Conservation (phyloP, 1,139 yeast species). For the Groenewaldozyma auringiensis region DNA sequence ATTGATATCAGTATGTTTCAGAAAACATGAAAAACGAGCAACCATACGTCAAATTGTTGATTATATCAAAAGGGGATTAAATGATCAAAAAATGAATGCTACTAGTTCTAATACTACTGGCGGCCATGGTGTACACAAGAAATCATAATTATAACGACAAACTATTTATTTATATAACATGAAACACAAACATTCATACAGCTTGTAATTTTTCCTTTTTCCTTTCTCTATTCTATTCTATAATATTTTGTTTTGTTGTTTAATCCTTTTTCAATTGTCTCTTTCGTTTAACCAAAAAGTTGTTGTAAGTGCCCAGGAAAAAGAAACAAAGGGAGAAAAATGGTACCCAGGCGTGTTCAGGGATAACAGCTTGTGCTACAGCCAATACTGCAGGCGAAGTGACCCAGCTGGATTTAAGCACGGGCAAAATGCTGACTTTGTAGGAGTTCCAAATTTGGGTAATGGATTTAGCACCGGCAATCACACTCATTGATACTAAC, state of each 20-base stretch:
- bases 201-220: background rate
- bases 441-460: conserved; percentile 36
- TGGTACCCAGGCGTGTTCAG: conserved; percentile 77
- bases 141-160: background rate
- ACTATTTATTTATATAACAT: background rate
- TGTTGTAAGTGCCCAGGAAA: conserved; percentile 69
- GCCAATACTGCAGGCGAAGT: conserved; percentile 57
- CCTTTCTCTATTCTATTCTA: too few relatives aligned
- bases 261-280: conserved; percentile 16
- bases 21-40: conserved; percentile 44
- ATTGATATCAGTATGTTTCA: background rate
- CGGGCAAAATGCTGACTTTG: conserved; percentile 44
- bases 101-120: too few relatives aligned
- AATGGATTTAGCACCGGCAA: conserved; percentile 33
- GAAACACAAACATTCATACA: background rate
- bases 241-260: too few relatives aligned
- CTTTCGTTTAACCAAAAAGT: conserved; percentile 51
- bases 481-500: conserved; percentile 40
- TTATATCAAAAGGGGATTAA: background rate
- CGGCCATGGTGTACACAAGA: conserved; percentile 1
- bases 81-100: too few relatives aligned
- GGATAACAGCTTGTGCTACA: conserved; percentile 66
- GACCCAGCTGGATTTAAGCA: conserved; percentile 57
- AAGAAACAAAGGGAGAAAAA: conserved; percentile 71
- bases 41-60: conserved; percentile 36